phyloP scores from a whole-genome alignment of 768 basidiomycete genomes.

The Dictyophora rubrovolvata region DNA sequence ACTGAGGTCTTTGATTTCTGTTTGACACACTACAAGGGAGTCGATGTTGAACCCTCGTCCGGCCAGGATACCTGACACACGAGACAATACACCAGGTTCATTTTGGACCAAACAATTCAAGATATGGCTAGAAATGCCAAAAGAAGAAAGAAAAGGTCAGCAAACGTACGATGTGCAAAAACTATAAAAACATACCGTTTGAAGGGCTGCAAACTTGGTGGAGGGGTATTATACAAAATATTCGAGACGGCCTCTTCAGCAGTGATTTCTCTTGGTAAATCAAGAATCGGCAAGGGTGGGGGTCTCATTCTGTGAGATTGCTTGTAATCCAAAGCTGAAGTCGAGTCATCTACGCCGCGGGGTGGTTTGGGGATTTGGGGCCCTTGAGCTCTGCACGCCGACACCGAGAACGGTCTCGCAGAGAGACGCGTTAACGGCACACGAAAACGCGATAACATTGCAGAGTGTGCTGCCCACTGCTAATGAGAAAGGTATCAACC shows the following conservation, averaged over 20 bases:
- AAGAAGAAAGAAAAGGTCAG: slow-evolving; percentile 12
- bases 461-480: background rate
- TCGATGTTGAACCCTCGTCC: slow-evolving; percentile 98
- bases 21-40: slow-evolving; percentile 94
- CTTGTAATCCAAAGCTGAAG: slow-evolving; percentile 92
- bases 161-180: background rate
- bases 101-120: slow-evolving; percentile 98
- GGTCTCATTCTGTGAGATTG: slow-evolving; percentile 56
- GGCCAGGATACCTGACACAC: slow-evolving; percentile 94
- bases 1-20: slow-evolving; percentile 92
- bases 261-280: slow-evolving; percentile 70
- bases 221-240: slow-evolving; percentile 93
- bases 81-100: slow-evolving; percentile 97
- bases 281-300: slow-evolving; percentile 77
- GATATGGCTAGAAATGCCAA: slow-evolving; percentile 60
- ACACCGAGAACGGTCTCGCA: slow-evolving; percentile 1
- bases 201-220: slow-evolving; percentile 82
- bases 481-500: no score
- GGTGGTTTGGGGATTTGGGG: slow-evolving; percentile 49
- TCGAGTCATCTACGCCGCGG: slow-evolving; percentile 80
- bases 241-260: slow-evolving; percentile 98
- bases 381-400: background rate
- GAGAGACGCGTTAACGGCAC: background rate
- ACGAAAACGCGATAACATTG: background rate
- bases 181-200: slow-evolving; percentile 58